Evolutionary conservation across 345 rosid species (phyloP), one percentile per base, ranked within the genome.

Genomic region (Gossypium bickii): DNA sequence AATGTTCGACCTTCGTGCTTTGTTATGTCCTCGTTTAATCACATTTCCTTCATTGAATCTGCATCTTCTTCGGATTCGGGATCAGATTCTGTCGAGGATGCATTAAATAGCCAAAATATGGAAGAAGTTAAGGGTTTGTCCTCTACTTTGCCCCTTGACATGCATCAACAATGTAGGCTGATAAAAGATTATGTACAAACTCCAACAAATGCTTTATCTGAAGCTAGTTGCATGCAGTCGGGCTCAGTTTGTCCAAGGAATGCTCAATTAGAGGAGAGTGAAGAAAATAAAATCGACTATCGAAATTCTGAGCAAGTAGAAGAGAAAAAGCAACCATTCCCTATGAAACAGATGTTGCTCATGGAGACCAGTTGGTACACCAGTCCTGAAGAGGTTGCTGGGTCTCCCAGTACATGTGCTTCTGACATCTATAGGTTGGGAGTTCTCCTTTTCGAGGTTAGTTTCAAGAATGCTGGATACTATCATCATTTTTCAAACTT

Each of bases 1-100:
- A 95, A 91, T 89, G 91, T 91, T 73, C 85, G 91, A 76, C 99
- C 99, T 22, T 95, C 99, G 45, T 95, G 99, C 86, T 93, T 95
- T 60, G 85, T 91, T 25, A 89, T 95, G 96, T 89, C 99, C 60
- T 89, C 99, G 1, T 93, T 88, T 76, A 90, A 91, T 85, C 96
- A 85, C 66, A 89, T 95, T 72, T 91, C 99, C 22, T 93, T 95
- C 90, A 93, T 95, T 12, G 97, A 95, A 73, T 93, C 99, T 55
- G 94, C 96, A 67, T 93, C 98, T 69, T 91, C 93, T 85, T 94
- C 99, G 13, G 98, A 93, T 78, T 89, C 96, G 20, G 98, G 99
- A 67, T 95, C 99, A 61, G 99, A 95, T 79, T 90, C 93, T 48
- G 60, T 78, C 25, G 98, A 94, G 79, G 97, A 88, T 78, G 90